Conservation (phyloP, 2,329 filamentous ascomycete genomes). For the Xylariaceae sp. region DNA sequence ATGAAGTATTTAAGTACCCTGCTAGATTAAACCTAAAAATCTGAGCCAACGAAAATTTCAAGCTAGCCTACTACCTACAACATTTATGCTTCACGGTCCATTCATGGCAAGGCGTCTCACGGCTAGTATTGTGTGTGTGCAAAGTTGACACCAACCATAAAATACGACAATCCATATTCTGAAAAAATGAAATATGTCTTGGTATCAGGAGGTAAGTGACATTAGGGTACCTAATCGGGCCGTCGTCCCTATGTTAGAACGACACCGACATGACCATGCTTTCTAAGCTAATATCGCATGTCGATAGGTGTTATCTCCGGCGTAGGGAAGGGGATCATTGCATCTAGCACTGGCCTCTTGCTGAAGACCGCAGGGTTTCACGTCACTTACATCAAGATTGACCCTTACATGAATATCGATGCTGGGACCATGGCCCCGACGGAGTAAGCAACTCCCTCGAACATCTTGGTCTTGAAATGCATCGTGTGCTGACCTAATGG, state of each 20-base stretch:
- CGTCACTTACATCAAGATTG: conserved; percentile 46
- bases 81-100: neutral
- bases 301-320: conserved; percentile 1
- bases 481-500: neutral
- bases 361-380: neutral
- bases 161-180: neutral
- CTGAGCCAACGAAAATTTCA: neutral
- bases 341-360: conserved; percentile 1
- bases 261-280: neutral
- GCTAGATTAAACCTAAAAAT: conserved; percentile 5
- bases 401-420: conserved; percentile 75
- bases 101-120: neutral
- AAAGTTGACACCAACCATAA: neutral
- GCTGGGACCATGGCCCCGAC: conserved; percentile 53
- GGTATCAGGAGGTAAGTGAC: neutral
- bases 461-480: neutral
- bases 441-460: neutral
- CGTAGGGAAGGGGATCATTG: conserved; percentile 2
- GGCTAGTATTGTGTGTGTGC: neutral
- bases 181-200: neutral
- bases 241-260: neutral
- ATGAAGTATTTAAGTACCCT: conserved; percentile 6
- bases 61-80: neutral
- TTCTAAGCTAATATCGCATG: neutral
- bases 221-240: neutral